A percentile compares a stretch with the other conserved stretches of the same genome.
Conservation (phyloP, 345 rosid species). For the Pistacia vera region DNA sequence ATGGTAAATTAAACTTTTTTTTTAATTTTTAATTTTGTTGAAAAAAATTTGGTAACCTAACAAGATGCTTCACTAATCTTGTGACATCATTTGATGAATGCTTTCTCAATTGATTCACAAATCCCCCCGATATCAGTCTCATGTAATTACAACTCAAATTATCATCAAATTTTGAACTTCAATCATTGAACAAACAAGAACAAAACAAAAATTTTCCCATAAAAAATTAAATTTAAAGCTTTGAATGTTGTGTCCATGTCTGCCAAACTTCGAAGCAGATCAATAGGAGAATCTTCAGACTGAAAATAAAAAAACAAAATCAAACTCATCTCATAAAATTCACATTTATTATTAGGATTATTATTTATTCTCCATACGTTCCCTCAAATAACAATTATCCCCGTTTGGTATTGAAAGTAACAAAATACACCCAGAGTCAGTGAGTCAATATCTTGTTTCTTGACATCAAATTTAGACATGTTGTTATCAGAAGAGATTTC, state of each 20-base stretch:
- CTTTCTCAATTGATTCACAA: slow-evolving; percentile 75
- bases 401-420: no score
- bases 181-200: not conserved
- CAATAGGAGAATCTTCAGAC: slow-evolving; percentile 87
- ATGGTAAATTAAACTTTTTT: no score
- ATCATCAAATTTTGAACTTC: not conserved
- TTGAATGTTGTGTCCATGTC: slow-evolving; percentile 94
- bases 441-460: no score
- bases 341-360: no score
- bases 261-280: slow-evolving; percentile 90
- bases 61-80: slow-evolving; percentile 84
- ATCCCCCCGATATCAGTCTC: slow-evolving; percentile 79
- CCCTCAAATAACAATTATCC: no score
- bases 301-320: slow-evolving; percentile 24
- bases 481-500: no score
- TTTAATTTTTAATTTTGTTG: no score
- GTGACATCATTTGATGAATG: slow-evolving; percentile 71
- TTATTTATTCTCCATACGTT: no score
- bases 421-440: no score
- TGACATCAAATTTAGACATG: no score
- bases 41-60: slow-evolving; percentile 60
- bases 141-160: slow-evolving; percentile 32
- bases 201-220: not conserved
- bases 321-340: not conserved
- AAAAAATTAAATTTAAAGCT: slow-evolving; percentile 46